These are phyloP conservation scores for Leccinum broughii DNA, from an alignment of 768 basidiomycete species.

Conservation along the genomic window DNA sequence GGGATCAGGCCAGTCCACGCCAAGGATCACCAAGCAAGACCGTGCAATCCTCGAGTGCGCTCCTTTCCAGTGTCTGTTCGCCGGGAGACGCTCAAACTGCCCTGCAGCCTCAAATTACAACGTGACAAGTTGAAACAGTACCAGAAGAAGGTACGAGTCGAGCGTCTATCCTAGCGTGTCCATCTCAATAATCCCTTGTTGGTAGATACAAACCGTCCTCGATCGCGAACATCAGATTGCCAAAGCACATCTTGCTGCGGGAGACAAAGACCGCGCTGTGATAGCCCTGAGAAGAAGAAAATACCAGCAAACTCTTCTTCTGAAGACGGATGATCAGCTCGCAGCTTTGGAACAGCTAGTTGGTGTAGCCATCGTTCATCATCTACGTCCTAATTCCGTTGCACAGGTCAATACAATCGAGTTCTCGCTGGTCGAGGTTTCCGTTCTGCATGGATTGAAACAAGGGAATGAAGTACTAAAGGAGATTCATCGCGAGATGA, in stretches of 20 bases:
- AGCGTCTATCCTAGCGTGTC: not conserved
- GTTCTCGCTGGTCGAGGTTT: conserved; percentile 91
- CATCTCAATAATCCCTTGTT: not conserved
- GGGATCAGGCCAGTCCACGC: conserved; percentile 72
- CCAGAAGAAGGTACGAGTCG: conserved; percentile 75
- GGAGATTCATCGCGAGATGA: conserved; percentile 94
- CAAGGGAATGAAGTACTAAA: conserved; percentile 93
- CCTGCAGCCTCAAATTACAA: conserved; percentile 85
- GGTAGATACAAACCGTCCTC: conserved; percentile 81
- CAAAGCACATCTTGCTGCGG: conserved; percentile 72
- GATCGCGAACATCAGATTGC: conserved; percentile 91
- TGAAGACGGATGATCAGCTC: conserved; percentile 88
- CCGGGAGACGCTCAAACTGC: conserved; percentile 20
- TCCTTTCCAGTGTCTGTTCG: conserved; percentile 15
- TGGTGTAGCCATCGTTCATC: conserved; percentile 26
- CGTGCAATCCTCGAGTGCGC: conserved; percentile 93
- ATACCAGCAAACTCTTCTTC: conserved; percentile 86
- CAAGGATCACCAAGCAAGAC: conserved; percentile 92
- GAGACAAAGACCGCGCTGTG: conserved; percentile 85
- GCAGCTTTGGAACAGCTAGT: conserved; percentile 89
- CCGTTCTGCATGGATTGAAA: conserved; percentile 88
- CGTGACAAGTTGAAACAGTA: conserved; percentile 95
- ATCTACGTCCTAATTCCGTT: not conserved
- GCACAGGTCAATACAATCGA: conserved; percentile 91
- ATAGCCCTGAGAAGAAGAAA: conserved; percentile 88